Base-by-base conservation (phyloP, 768 basidiomycete species). In the Gelatoporia subvermispora region DNA sequence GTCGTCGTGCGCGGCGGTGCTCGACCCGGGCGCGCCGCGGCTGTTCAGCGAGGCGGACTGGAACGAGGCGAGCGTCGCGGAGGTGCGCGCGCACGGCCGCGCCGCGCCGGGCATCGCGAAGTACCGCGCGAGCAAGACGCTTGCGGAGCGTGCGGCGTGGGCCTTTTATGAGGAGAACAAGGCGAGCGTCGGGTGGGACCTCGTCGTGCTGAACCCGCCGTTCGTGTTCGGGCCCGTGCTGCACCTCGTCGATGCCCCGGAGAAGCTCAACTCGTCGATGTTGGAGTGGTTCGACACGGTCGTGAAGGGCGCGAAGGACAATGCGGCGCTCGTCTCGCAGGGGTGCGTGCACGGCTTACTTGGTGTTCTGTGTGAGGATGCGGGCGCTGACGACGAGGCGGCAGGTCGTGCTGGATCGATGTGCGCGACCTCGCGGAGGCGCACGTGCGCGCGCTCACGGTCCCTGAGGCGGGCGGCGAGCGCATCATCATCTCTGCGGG, bases 101-200 rank as follows among this genome's bases (percentile, higher is more conserved):
- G 68, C 73, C 2, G 77, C 77, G 0, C 52, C 62, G 1, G 49
- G 54, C 0, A 51, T 62, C 11, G 45, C 58, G 5, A 80, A 77
- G 53, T 88, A 89, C 62, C 58, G 71, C 20, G 82, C 75, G 13
- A 65, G 74, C n/a, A 85, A 86, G 70, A 72, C 72, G 1, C 68
- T 82, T 8, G 81, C 84, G 1, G 84, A 86, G 68, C 70, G 67
- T 54, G 56, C 74, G 13, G 78, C 79, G 15, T 82, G 80, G 79
- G 63, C 65, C 4, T 74, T 71, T 52, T 58, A 72, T 31, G 60
- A 74, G 23, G 52, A 72, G 45, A 67, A 80, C 51, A 74, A 77
- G 45, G 41, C 38, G 11, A 60, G 65, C 35, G 57, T 77, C 35
- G 44, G 44, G 18, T 59, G 50, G 48, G 58, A 59, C 42, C 47